Percentiles rank a stretch among this genome's conserved stretches.
Conservation (phyloP, 371 early-diverging fungal genomes). For the Apophysomyces sp. region DNA sequence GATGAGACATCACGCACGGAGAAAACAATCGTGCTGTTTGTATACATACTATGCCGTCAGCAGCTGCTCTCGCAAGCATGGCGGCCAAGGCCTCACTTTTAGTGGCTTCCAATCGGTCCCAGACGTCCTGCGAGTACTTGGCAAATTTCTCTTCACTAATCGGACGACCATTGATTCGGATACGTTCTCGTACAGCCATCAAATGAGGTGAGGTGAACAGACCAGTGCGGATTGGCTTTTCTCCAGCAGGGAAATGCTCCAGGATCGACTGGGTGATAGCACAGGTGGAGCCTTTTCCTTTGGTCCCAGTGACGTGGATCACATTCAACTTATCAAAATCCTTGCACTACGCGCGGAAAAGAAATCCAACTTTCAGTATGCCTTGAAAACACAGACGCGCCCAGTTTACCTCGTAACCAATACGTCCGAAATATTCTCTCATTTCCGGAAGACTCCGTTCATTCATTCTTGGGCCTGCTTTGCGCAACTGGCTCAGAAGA, state of each 20-base stretch:
- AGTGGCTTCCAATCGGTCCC: slow-evolving; percentile 68
- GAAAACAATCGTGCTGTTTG: not conserved
- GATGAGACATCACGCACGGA: no score
- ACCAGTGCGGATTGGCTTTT: slow-evolving; percentile 57
- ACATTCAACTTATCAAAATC: slow-evolving; percentile 73
- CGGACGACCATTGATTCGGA: slow-evolving; percentile 88
- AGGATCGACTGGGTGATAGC: slow-evolving; percentile 73
- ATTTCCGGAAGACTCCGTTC: slow-evolving; percentile 72
- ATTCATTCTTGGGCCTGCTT: slow-evolving; percentile 72
- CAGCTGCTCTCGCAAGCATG: slow-evolving; percentile 13
- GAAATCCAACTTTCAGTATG: no score
- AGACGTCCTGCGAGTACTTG: slow-evolving; percentile 85
- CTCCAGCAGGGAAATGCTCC: slow-evolving; percentile 30
- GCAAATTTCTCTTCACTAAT: slow-evolving; percentile 76
- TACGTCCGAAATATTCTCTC: slow-evolving; percentile 59
- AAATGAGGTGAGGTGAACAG: slow-evolving; percentile 95
- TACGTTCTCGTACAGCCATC: slow-evolving; percentile 90
- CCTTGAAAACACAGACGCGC: not conserved
- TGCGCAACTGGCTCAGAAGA: slow-evolving; percentile 69
- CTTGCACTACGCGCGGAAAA: slow-evolving; percentile 25
- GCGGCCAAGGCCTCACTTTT: slow-evolving; percentile 39
- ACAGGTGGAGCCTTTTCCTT: slow-evolving; percentile 87
- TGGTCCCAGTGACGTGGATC: slow-evolving; percentile 86
- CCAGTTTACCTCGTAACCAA: slow-evolving; percentile 81
- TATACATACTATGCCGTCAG: not conserved